phyloP scores from a whole-genome alignment of 148 eudicot species.

The Nepenthes mirabilis region DNA sequence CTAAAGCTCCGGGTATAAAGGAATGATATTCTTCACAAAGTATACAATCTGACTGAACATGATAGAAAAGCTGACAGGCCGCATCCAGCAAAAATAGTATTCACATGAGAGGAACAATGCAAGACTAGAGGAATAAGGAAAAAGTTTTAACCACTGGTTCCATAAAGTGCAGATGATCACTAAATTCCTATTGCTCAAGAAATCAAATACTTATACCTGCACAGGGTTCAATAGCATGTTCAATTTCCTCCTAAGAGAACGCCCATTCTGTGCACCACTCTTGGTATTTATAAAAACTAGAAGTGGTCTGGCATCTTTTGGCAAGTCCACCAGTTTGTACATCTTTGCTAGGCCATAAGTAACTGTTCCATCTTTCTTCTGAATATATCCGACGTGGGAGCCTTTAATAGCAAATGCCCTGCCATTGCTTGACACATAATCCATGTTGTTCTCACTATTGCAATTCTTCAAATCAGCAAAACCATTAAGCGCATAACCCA shows the following conservation, averaged over 20 bases:
- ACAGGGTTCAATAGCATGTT: conserved; percentile 76
- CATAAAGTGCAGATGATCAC: not conserved
- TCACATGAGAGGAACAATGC: too few species aligned
- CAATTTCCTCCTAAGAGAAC: conserved; percentile 53
- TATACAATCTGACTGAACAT: too few species aligned
- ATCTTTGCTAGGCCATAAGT: conserved; percentile 40
- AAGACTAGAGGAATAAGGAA: not conserved
- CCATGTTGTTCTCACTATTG: conserved; percentile 37
- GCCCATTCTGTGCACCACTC: conserved; percentile 85
- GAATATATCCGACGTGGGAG: conserved; percentile 18
- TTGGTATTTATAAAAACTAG: conserved; percentile 65
- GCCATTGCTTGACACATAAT: conserved; percentile 16
- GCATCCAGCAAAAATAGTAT: too few species aligned
- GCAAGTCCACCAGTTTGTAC: conserved; percentile 50
- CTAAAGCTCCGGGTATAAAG: too few species aligned
- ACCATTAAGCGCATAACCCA: conserved; percentile 38
- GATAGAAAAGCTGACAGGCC: too few species aligned
- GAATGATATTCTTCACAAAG: too few species aligned
- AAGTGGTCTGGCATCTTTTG: conserved; percentile 64
- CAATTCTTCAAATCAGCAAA: conserved; percentile 37
- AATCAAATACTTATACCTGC: conserved; percentile 30
- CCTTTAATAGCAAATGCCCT: conserved; percentile 24
- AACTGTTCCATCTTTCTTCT: conserved; percentile 32
- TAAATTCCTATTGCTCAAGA: not conserved
- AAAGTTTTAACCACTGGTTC: too few species aligned